Percentiles rank a stretch among this genome's conserved stretches.
Conservation (phyloP, 1,284 basidiomycete genomes). For the Ceratobasidium papillatum region DNA sequence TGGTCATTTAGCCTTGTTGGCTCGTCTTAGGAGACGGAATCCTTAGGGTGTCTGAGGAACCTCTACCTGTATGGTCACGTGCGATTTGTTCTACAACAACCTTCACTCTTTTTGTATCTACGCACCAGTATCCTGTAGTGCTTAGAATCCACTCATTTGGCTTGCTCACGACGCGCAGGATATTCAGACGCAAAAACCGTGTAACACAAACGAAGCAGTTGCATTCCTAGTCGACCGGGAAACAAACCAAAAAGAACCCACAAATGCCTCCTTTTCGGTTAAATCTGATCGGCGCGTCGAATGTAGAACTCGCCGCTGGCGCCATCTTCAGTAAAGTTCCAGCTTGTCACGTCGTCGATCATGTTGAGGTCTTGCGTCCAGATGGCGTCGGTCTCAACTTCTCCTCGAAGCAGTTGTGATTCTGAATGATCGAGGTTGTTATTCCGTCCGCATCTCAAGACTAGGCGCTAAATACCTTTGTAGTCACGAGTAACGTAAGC, state of each 20-base stretch:
- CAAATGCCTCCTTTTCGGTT: not conserved
- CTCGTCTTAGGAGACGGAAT: not conserved
- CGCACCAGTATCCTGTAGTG: not conserved
- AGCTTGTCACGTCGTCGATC: not conserved
- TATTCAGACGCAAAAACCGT: too few relatives aligned
- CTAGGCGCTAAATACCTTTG: not conserved
- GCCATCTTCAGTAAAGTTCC: not conserved
- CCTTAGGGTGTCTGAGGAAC: not conserved
- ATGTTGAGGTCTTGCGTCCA: not conserved
- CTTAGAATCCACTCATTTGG: not conserved
- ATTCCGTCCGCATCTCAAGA: too few relatives aligned
- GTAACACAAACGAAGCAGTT: too few relatives aligned
- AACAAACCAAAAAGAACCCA: not conserved
- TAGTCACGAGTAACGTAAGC: constrained; percentile 14
- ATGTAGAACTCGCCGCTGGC: not conserved
- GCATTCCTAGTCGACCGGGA: not conserved
- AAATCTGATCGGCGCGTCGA: not conserved
- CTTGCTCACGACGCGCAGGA: too few relatives aligned
- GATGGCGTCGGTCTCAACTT: not conserved
- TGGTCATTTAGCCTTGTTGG: constrained; percentile 7
- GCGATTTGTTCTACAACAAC: not conserved
- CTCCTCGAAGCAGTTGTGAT: not conserved
- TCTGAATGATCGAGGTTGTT: too few relatives aligned
- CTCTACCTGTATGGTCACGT: not conserved
- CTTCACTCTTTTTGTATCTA: constrained; percentile 1